phyloP scores from a whole-genome alignment of 2,329 filamentous ascomycete species.

The Trichoderma pleuroti region DNA sequence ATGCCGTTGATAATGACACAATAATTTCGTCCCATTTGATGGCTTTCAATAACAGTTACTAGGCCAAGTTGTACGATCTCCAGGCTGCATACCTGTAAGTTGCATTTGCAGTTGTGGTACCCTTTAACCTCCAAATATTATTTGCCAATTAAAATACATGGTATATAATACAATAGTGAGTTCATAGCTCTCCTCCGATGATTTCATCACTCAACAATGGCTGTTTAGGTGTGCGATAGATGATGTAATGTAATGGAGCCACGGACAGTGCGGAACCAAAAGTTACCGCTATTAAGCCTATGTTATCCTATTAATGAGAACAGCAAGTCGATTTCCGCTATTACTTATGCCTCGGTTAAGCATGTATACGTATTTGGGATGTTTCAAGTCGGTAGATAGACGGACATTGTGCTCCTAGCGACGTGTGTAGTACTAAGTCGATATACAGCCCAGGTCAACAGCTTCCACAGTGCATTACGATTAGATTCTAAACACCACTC shows the following conservation, averaged over 20 bases:
- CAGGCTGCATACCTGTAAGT: not conserved
- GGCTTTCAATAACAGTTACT: not conserved
- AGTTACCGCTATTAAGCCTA: not conserved
- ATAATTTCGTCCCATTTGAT: not conserved
- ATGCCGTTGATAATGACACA: not conserved
- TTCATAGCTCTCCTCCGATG: not conserved
- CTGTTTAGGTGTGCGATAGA: not conserved
- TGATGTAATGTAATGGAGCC: constrained; percentile 4
- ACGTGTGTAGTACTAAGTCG: not conserved
- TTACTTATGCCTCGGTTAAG: not conserved
- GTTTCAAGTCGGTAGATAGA: not conserved
- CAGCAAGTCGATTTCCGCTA: not conserved
- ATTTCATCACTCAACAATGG: not conserved
- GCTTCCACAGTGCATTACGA: not conserved
- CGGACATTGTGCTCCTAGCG: not conserved
- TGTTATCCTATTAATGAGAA: not conserved
- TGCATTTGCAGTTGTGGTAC: not conserved
- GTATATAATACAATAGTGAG: not conserved
- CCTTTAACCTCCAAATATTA: not conserved
- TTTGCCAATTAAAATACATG: not conserved
- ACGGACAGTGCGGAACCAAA: not conserved
- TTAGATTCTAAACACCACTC: not conserved
- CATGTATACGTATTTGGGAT: not conserved
- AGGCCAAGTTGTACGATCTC: not conserved
- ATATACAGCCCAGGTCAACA: not conserved